These are phyloP conservation scores for Colletotrichum melonis DNA, from an alignment of 2,329 filamentous ascomycete species.

Conservation along the genomic window DNA sequence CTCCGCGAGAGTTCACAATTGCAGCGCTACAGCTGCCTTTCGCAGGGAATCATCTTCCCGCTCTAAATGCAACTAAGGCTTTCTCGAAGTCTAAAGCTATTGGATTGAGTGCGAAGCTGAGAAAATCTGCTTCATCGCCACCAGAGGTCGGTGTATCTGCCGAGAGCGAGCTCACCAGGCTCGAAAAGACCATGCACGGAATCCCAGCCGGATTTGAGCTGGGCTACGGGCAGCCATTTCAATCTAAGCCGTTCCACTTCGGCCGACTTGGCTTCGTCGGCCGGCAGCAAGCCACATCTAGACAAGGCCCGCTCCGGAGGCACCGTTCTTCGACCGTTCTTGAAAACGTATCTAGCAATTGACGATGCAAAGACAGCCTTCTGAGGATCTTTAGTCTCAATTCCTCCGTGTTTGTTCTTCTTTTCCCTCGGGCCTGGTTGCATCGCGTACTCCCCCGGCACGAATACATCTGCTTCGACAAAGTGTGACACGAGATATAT, in stretches of 20 bases:
- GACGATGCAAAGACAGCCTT: conserved; percentile 77
- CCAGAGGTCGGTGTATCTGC: conserved; percentile 20
- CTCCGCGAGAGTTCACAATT: neutral
- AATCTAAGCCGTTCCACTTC: conserved; percentile 9
- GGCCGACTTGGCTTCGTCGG: conserved; percentile 38
- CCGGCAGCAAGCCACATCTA: conserved; percentile 78
- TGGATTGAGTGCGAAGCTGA: too few relatives aligned
- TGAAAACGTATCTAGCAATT: conserved; percentile 84
- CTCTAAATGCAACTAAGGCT: too few relatives aligned
- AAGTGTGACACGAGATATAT: conserved; percentile 81
- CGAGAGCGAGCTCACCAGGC: conserved; percentile 3
- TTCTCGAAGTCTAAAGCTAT: too few relatives aligned
- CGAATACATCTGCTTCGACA: conserved; percentile 69
- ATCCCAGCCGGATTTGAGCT: conserved; percentile 19
- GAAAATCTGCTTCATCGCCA: neutral
- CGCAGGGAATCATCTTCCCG: too few relatives aligned
- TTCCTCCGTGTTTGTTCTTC: neutral
- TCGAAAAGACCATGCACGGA: conserved; percentile 17
- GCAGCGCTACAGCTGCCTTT: too few relatives aligned
- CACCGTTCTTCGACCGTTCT: conserved; percentile 84
- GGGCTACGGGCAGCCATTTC: neutral
- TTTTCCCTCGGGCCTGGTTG: conserved; percentile 25
- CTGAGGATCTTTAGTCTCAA: conserved; percentile 55
- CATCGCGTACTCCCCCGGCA: conserved; percentile 62
- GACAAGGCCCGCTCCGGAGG: conserved; percentile 81